These are phyloP conservation scores for Lepraria neglecta DNA, from an alignment of 495 filamentous ascomycete species.

Conservation along the genomic window DNA sequence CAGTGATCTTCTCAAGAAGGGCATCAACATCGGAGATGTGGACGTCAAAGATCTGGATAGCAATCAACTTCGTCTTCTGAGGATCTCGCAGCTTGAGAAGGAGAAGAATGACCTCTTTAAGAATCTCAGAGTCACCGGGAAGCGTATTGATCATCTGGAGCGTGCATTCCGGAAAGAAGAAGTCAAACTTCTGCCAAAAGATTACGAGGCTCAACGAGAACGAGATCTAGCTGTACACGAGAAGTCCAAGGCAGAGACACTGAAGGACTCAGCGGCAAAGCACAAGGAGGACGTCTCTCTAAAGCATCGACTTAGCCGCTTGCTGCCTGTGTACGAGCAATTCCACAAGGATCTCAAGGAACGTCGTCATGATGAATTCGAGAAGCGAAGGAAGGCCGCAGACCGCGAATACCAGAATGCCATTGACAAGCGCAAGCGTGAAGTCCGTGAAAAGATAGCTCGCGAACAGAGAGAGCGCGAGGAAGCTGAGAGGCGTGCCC, in stretches of 20 bases:
- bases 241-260: constrained; percentile 62
- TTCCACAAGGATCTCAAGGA: constrained; percentile 76
- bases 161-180: constrained; percentile 94
- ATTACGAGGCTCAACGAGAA: constrained; percentile 80
- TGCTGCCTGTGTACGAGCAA: constrained; percentile 71
- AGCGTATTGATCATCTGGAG: constrained; percentile 96
- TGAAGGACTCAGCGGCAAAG: constrained; percentile 75
- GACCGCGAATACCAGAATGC: constrained; percentile 85
- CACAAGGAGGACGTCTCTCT: constrained; percentile 85
- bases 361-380: constrained; percentile 89
- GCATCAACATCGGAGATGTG: constrained; percentile 68
- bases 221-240: constrained; percentile 77
- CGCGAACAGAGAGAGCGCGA: constrained; percentile 76
- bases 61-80: constrained; percentile 83
- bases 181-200: constrained; percentile 78
- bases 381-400: constrained; percentile 81
- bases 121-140: constrained; percentile 81
- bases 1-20: constrained; percentile 89
- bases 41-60: constrained; percentile 82
- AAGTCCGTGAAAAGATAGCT: constrained; percentile 63
- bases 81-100: constrained; percentile 89
- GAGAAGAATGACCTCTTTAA: constrained; percentile 94
- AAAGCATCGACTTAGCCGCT: constrained; percentile 79
- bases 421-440: constrained; percentile 78
- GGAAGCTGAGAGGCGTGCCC: constrained; percentile 63